phyloP scores from a whole-genome alignment of 345 rosid species.

The Aegle marmelos region DNA sequence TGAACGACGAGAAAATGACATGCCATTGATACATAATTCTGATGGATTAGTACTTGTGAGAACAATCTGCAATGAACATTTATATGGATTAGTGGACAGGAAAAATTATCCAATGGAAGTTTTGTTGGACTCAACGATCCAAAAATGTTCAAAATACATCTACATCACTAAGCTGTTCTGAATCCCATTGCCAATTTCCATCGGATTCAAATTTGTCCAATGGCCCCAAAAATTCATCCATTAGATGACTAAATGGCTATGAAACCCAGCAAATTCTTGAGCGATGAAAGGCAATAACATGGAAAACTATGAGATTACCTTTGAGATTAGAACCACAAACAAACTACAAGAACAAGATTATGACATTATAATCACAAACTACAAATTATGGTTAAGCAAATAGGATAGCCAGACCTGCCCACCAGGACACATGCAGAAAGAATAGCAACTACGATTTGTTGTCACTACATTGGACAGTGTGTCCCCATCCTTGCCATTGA shows the following conservation, averaged over 20 bases:
- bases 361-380: not conserved
- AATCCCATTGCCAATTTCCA: not conserved
- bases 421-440: constrained; percentile 99
- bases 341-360: not conserved
- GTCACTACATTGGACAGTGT: constrained; percentile 21
- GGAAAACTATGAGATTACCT: not conserved
- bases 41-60: constrained; percentile 81
- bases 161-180: not conserved
- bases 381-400: not conserved
- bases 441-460: constrained; percentile 71
- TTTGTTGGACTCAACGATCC: not conserved
- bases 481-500: constrained; percentile 35
- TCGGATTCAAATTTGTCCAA: not conserved
- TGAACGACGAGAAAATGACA: constrained; percentile 96
- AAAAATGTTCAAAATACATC: not conserved
- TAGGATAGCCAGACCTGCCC: constrained; percentile 65
- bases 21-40: constrained; percentile 91
- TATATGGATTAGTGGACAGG: not conserved
- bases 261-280: not conserved
- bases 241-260: not conserved
- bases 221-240: not conserved
- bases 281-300: not conserved
- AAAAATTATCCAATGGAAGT: not conserved
- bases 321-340: too few species aligned
- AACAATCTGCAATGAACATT: constrained; percentile 60